These are phyloP conservation scores for Geranium rotundifolium DNA, from an alignment of 345 rosid genomes.

Conservation along the genomic window DNA sequence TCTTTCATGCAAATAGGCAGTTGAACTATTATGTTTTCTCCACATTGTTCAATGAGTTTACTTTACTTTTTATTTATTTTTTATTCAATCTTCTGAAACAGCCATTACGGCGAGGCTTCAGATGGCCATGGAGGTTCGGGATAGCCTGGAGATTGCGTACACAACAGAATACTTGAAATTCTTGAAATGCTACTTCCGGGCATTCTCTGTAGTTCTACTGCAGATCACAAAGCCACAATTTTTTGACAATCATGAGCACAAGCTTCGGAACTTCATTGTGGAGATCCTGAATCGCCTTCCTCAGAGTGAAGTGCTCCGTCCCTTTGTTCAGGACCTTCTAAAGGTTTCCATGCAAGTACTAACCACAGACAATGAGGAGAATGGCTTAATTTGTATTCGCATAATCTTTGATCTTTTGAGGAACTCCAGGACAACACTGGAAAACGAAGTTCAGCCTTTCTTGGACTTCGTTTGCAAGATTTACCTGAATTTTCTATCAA, in stretches of 20 bases:
- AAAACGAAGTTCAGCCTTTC: constrained; percentile 91
- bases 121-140: constrained; percentile 94
- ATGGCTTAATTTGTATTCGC: constrained; percentile 86
- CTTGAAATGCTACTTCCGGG: constrained; percentile 83
- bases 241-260: constrained; percentile 79
- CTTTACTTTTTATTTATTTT: constrained; percentile 1
- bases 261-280: constrained; percentile 74
- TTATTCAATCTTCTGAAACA: constrained; percentile 21
- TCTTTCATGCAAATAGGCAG: neutral
- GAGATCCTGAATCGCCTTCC: constrained; percentile 94
- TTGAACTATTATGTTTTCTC: neutral
- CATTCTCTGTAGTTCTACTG: constrained; percentile 67
- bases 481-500: constrained; percentile 70
- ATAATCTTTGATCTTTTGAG: constrained; percentile 90
- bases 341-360: constrained; percentile 97
- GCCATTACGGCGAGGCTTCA: constrained; percentile 68
- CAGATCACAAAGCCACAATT: constrained; percentile 79
- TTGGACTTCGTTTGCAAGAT: constrained; percentile 94
- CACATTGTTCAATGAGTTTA: neutral
- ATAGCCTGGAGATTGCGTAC: constrained; percentile 95
- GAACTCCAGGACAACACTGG: constrained; percentile 86
- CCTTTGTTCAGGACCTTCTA: constrained; percentile 92
- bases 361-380: constrained; percentile 89
- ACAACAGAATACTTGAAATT: constrained; percentile 94
- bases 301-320: constrained; percentile 95